Conservation (phyloP, 2,329 filamentous ascomycete genomes). For the Tympanopsis confertula region DNA sequence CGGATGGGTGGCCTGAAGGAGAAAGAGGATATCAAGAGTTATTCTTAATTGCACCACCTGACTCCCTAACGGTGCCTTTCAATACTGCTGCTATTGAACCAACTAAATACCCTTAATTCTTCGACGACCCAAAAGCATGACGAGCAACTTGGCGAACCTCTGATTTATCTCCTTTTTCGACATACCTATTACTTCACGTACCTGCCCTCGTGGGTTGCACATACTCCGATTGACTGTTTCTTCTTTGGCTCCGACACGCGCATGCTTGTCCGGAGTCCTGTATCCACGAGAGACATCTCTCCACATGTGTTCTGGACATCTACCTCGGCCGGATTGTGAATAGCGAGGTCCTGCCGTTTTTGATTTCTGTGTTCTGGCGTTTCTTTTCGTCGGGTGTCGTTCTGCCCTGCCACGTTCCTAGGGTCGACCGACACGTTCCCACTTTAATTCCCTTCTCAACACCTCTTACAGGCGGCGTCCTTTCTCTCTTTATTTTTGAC, state of each 20-base stretch:
- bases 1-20: conserved; percentile 58
- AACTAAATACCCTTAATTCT: background rate
- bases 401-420: background rate
- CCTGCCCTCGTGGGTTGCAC: too few relatives aligned
- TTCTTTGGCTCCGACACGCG: too few relatives aligned
- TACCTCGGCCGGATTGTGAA: background rate
- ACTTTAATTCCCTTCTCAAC: background rate
- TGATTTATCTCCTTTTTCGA: too few relatives aligned
- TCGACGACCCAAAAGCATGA: conserved; percentile 1
- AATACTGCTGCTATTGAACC: too few relatives aligned
- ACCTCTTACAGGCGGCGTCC: background rate
- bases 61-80: background rate
- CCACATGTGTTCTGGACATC: too few relatives aligned
- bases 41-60: background rate
- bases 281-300: too few relatives aligned
- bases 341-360: background rate
- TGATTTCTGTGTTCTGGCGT: background rate
- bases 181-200: too few relatives aligned
- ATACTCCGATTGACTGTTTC: too few relatives aligned
- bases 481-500: background rate
- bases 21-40: conserved; percentile 25
- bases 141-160: too few relatives aligned
- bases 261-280: too few relatives aligned
- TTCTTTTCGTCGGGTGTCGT: background rate
- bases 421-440: background rate